A percentile compares a stretch with the other conserved stretches of the same genome.
phyloP scores from a whole-genome alignment of 2,329 filamentous ascomycete species.

The Pseudogymnoascus destructans region DNA sequence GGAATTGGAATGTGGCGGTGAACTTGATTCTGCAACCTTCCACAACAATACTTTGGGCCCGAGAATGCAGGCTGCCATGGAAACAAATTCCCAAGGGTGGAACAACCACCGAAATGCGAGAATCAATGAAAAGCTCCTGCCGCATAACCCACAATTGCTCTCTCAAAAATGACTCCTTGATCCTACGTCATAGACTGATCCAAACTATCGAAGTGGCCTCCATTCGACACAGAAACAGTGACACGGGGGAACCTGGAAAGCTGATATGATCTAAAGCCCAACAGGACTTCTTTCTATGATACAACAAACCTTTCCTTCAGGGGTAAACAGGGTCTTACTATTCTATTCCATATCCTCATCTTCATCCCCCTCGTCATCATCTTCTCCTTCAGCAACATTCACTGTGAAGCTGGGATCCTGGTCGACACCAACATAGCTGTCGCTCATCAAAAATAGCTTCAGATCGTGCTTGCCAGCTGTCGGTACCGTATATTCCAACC shows the following conservation, averaged over 20 bases:
- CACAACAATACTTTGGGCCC: constrained; percentile 1
- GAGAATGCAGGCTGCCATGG: constrained; percentile 1
- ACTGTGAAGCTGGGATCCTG: constrained; percentile 86
- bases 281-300: constrained; percentile 3
- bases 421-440: constrained; percentile 93
- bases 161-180: neutral
- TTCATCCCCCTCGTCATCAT: constrained; percentile 79
- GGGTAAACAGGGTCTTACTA: constrained; percentile 9
- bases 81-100: neutral
- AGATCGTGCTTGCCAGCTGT: constrained; percentile 72
- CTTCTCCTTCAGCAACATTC: constrained; percentile 81
- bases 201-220: neutral
- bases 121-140: neutral
- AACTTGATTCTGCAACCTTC: constrained; percentile 3
- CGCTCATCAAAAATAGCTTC: constrained; percentile 90
- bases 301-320: constrained; percentile 6
- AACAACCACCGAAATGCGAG: neutral
- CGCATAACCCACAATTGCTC: neutral
- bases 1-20: neutral
- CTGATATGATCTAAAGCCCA: neutral
- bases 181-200: neutral
- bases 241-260: constrained; percentile 4
- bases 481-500: constrained; percentile 79
- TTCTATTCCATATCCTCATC: constrained; percentile 39
- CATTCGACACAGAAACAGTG: neutral